phyloP scores from a whole-genome alignment of 1,139 yeast species.

The Debaryomyces singareniensis region DNA sequence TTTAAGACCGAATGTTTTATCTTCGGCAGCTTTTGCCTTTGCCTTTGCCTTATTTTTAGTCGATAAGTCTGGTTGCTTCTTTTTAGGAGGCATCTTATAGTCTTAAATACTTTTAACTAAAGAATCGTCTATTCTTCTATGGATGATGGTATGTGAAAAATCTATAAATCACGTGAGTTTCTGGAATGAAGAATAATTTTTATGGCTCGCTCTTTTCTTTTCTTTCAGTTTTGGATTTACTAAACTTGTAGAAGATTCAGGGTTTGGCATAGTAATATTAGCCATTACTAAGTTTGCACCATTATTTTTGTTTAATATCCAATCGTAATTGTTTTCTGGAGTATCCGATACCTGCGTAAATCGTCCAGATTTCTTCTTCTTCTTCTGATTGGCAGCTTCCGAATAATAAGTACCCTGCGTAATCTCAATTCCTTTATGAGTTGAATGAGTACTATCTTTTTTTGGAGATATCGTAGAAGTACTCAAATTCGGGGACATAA shows the following conservation, averaged over 20 bases:
- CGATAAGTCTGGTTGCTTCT: slow-evolving; percentile 51
- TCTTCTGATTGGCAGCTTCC: neutral
- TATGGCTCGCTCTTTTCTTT: neutral
- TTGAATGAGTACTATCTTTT: neutral
- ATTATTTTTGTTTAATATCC: neutral
- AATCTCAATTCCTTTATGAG: neutral
- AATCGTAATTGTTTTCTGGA: neutral
- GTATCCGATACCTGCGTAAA: too few species aligned
- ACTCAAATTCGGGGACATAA: neutral
- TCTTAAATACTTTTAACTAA: too few species aligned
- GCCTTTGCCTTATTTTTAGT: slow-evolving; percentile 62
- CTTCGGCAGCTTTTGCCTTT: slow-evolving; percentile 66
- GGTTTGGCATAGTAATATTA: neutral
- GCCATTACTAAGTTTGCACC: neutral
- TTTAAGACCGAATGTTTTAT: slow-evolving; percentile 91
- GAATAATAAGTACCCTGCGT: neutral
- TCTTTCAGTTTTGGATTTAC: neutral
- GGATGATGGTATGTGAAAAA: too few species aligned
- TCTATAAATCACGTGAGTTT: neutral
- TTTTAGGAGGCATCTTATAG: slow-evolving; percentile 69
- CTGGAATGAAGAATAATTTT: neutral
- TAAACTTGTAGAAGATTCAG: neutral
- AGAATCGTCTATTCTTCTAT: too few species aligned
- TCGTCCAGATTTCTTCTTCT: neutral
- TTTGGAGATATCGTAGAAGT: neutral